Evolutionary conservation across 2,329 filamentous ascomycete genomes (phyloP), one percentile per base, ranked within the genome.

Genomic region (Colletotrichum trifolii): DNA sequence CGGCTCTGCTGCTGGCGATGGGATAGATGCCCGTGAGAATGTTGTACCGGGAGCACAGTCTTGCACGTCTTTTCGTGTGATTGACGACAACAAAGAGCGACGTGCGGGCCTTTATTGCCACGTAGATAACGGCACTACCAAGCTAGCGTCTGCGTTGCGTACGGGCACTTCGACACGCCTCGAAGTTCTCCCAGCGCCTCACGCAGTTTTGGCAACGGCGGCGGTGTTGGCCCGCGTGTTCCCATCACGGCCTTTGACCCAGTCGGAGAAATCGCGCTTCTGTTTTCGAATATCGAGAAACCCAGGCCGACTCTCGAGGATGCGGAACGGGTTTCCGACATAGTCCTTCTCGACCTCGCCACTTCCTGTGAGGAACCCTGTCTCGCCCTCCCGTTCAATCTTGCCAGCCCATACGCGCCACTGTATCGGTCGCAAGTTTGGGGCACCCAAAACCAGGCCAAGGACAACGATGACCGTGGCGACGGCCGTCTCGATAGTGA

Each of bases 281-380:
- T 94, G 85, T 76, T 89, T 91, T 77, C 93, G 89, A 68, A 98
- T 92, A 79, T 99, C 93, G 80, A 93, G 86, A 73, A 98, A 99
- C 1, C 93, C 90, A 50, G 89, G 88, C 70, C 96, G 83, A 65
- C 92, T 90, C 79, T 98, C 95, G 66, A 97, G 77, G 49, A 87
- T 83, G 54, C 82, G 84, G 76, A 94, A 98, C 6, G 94, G 93
- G 74, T 96, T 97, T 13, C 91, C 91, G 11, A 86, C 79, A 68
- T 85, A 91, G 67, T 89, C 87, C 75, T 87, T 89, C 73, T 93
- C 89, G 40, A 91, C 87, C 72, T 91, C 85, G 35, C 90, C 89
- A 64, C 83, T 80, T 70, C 79, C 82, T 70, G 83, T 78, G 66
- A 83, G 77, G 72, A 89, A 87, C 36, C 86, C 83, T 66, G 84